Evolutionary conservation across 2,329 filamentous ascomycete genomes (phyloP).

Genomic region (Neobulgaria alba): DNA sequence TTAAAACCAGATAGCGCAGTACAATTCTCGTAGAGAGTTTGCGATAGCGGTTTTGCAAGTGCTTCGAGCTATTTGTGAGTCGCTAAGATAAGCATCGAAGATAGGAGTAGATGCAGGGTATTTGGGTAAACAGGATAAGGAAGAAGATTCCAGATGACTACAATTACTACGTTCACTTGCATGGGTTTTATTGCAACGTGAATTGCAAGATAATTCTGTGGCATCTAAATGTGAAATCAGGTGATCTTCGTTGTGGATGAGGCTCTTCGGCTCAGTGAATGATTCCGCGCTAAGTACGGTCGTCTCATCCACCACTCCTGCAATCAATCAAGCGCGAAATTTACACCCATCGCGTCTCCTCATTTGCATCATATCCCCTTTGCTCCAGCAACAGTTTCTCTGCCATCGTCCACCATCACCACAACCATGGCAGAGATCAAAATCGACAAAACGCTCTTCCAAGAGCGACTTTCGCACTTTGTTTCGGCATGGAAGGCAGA

Average conservation of each 20-base stretch:
- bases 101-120: too few relatives aligned
- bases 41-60: too few relatives aligned
- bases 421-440: constrained; percentile 63
- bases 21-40: too few relatives aligned
- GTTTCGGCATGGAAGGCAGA: constrained; percentile 92
- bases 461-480: constrained; percentile 83
- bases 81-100: too few relatives aligned
- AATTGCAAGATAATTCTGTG: too few relatives aligned
- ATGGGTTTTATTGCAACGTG: too few relatives aligned
- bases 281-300: background rate
- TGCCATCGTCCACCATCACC: constrained; percentile 18
- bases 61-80: too few relatives aligned
- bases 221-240: too few relatives aligned
- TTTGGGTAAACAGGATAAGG: too few relatives aligned
- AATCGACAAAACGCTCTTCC: constrained; percentile 90
- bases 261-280: background rate
- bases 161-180: too few relatives aligned
- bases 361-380: constrained; percentile 6
- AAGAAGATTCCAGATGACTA: too few relatives aligned
- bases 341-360: constrained; percentile 17
- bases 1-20: too few relatives aligned
- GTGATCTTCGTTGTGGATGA: background rate
- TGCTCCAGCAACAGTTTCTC: constrained; percentile 10
- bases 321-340: constrained; percentile 16
- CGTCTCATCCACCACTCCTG: background rate